These are phyloP conservation scores for Yamadazyma buinensis DNA, from an alignment of 1,139 yeast species.

Conservation along the genomic window DNA sequence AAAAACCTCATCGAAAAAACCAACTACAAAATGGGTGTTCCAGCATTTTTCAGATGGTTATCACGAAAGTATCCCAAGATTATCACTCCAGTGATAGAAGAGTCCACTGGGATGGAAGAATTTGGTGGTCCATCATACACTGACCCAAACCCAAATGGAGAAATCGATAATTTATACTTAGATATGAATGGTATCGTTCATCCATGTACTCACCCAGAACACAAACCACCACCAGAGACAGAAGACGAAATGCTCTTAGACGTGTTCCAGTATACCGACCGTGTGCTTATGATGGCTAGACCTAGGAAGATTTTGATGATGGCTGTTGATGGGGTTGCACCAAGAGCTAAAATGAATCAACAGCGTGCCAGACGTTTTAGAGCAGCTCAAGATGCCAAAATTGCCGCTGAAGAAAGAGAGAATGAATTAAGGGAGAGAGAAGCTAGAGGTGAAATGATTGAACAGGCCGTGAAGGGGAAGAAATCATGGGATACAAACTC, in stretches of 20 bases:
- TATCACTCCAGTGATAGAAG: slow-evolving; percentile 86
- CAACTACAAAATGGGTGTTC: slow-evolving; percentile 93
- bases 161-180: slow-evolving; percentile 81
- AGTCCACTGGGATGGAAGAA: slow-evolving; percentile 49
- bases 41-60: slow-evolving; percentile 96
- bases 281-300: slow-evolving; percentile 88
- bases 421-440: slow-evolving; percentile 50
- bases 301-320: slow-evolving; percentile 90
- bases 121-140: slow-evolving; percentile 60
- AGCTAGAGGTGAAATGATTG: slow-evolving; percentile 61
- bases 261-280: slow-evolving; percentile 82
- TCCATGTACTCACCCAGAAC: slow-evolving; percentile 96
- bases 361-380: slow-evolving; percentile 94
- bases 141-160: slow-evolving; percentile 92
- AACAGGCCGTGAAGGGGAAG: slow-evolving; percentile 56
- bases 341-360: slow-evolving; percentile 98
- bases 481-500: slow-evolving; percentile 83
- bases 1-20: too few relatives aligned
- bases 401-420: slow-evolving; percentile 55
- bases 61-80: slow-evolving; percentile 92
- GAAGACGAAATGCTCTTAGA: slow-evolving; percentile 95
- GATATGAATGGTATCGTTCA: slow-evolving; percentile 99
- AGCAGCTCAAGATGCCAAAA: slow-evolving; percentile 87
- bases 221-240: slow-evolving; percentile 87
- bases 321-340: slow-evolving; percentile 99